Conservation (phyloP, 768 basidiomycete species). For the Panus rudis region DNA sequence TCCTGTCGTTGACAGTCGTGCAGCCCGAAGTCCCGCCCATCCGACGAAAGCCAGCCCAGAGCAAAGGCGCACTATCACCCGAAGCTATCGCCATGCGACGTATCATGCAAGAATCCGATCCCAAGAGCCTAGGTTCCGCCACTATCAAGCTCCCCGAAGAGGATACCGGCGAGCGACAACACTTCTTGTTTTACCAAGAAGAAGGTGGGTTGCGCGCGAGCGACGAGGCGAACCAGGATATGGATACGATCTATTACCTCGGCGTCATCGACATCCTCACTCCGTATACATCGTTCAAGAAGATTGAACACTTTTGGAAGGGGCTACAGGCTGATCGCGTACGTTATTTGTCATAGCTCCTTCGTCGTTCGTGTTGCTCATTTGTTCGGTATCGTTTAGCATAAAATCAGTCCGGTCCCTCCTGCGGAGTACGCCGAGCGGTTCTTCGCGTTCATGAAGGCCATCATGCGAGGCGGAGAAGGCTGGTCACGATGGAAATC, state of each 20-base stretch:
- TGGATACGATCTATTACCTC: slow-evolving; percentile 85
- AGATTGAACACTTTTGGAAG: slow-evolving; percentile 88
- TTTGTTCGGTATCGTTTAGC: slow-evolving; percentile 37
- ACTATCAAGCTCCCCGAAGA: slow-evolving; percentile 54
- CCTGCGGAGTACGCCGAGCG: slow-evolving; percentile 83
- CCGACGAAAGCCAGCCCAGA: slow-evolving; percentile 53
- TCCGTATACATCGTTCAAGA: slow-evolving; percentile 74
- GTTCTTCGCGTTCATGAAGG: slow-evolving; percentile 83
- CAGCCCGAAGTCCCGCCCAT: slow-evolving; percentile 67
- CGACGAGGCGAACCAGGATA: slow-evolving; percentile 67
- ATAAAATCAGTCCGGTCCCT: slow-evolving; percentile 91
- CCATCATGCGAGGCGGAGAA: slow-evolving; percentile 76
- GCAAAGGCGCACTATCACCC: slow-evolving; percentile 49
- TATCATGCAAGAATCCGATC: slow-evolving; percentile 79
- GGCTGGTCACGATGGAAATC: slow-evolving; percentile 48
- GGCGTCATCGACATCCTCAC: slow-evolving; percentile 97
- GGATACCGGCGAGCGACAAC: slow-evolving; percentile 50
- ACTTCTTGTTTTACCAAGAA: slow-evolving; percentile 94
- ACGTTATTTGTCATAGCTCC: slow-evolving; percentile 28
- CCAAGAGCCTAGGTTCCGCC: slow-evolving; percentile 52
- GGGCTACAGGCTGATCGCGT: slow-evolving; percentile 82
- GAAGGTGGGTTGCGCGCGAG: slow-evolving; percentile 91
- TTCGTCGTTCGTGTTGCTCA: slow-evolving; percentile 3
- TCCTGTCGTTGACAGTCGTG: slow-evolving; percentile 1
- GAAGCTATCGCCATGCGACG: slow-evolving; percentile 82